Evolutionary conservation across 257 asterid genomes (phyloP).

Genomic region (Nicotiana paniculata): DNA sequence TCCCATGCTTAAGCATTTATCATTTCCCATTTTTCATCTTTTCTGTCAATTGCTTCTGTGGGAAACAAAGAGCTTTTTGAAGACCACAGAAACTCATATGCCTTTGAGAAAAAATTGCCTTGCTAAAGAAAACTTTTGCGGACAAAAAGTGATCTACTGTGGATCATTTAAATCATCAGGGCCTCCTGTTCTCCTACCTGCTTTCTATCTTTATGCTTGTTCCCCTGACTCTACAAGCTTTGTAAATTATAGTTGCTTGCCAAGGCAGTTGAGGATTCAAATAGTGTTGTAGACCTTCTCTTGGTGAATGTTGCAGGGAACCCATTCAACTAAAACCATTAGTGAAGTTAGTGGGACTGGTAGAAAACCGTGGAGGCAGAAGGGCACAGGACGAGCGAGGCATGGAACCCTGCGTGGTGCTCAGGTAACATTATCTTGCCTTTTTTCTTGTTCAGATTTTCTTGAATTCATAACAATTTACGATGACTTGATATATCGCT

Average conservation of each 20-base stretch:
- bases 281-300: background rate
- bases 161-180: background rate
- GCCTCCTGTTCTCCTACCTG: background rate
- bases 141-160: background rate
- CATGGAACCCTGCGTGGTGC: conserved; percentile 80
- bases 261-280: background rate
- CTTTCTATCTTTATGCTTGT: background rate
- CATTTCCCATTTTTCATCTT: background rate
- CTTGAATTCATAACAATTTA: background rate
- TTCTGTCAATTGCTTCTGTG: background rate
- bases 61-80: background rate
- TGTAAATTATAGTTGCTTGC: background rate
- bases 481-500: background rate
- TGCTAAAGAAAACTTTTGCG: background rate
- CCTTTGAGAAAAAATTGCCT: background rate
- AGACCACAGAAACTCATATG: background rate
- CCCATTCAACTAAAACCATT: conserved; percentile 86
- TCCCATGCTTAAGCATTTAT: background rate
- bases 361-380: conserved; percentile 80
- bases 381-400: conserved; percentile 94
- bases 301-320: conserved; percentile 45
- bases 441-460: background rate
- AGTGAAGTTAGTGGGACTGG: conserved; percentile 99
- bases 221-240: background rate
- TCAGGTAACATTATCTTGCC: conserved; percentile 44